Percentiles rank a stretch among this genome's conserved stretches.
phyloP scores from a whole-genome alignment of 306 rosid species.

The Lathyrus aphaca region DNA sequence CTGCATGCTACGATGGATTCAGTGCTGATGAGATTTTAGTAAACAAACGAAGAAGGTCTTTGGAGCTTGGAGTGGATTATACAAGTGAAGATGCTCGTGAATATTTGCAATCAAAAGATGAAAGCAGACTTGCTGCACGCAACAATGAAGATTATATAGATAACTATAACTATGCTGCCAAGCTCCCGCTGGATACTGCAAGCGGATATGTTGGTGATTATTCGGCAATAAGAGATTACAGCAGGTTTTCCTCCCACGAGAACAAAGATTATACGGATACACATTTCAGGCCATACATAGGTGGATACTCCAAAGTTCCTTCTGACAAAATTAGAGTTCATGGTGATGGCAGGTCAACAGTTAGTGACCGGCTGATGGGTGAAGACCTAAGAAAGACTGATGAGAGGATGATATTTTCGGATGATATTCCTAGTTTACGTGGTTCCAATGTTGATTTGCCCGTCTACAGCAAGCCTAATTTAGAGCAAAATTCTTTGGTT shows the following conservation, averaged over 20 bases:
- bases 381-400: conserved; percentile 32
- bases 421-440: conserved; percentile 35
- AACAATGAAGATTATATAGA: conserved; percentile 31
- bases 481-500: conserved; percentile 36
- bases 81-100: conserved; percentile 32
- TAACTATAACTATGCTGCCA: conserved; percentile 7
- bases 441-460: conserved; percentile 33
- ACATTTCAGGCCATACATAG: conserved; percentile 28
- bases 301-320: conserved; percentile 30
- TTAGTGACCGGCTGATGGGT: conserved; percentile 34
- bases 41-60: conserved; percentile 35
- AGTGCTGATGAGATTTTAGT: conserved; percentile 18
- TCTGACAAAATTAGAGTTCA: conserved; percentile 34
- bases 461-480: conserved; percentile 36
- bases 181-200: conserved; percentile 21
- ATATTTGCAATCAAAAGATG: conserved; percentile 31
- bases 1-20: conserved; percentile 15
- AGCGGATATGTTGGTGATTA: conserved; percentile 36
- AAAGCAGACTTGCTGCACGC: conserved; percentile 23
- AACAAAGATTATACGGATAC: conserved; percentile 33
- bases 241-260: conserved; percentile 30
- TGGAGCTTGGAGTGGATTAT: conserved; percentile 26
- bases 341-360: conserved; percentile 31
- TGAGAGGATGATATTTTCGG: conserved; percentile 33
- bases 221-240: conserved; percentile 31